Evolutionary conservation across 805 yeast species (phyloP), one percentile per base, ranked within the genome.

Genomic region (Kodamaea kaohsiungensis): DNA sequence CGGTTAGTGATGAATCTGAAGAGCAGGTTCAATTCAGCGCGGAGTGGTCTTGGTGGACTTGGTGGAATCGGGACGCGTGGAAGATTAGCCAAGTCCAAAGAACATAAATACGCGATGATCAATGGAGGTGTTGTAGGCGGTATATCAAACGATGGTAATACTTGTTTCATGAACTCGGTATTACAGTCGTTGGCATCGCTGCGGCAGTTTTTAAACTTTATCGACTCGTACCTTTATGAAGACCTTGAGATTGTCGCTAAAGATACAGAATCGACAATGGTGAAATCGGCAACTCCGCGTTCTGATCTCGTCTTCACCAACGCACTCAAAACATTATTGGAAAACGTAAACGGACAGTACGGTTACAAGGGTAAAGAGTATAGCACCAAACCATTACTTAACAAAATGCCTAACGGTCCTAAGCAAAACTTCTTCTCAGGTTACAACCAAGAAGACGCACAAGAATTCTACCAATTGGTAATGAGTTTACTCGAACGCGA

Each of bases 361-460:
- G 80, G 78, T 9, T 71, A 76, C 13, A 72, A 75, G 55, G 80
- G 85, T 1, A 87, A 83, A 56, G 83, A 82, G 48, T 88, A 84
- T 60, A 84, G 81, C 59, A 86, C 95, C 0, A 80, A 76, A 53
- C 76, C 77, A 13, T 69, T 89, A 46, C 67, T 88, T 51, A 85
- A 81, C 63, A 80, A 82, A 4, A 87, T 89, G 90, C 81, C 88
- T 3, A 87, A 87, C 63, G 88, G 90, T 0, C 92, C 95, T 12
- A 86, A 85, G 60, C 88, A 85, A 64, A 87, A 86, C 65, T 81
- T 91, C 56, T 84, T 91, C 61, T 70, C 84, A 53, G 95, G 97
- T 1, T 90, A 90, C 65, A 91, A 89, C 64, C 98, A 92, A 71
- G 97, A 92, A 68, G 98, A 92, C 72, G 98, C 98, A 0, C 97